Evolutionary conservation across 441 rosid species (phyloP).

Genomic region (Theobroma grandiflorum): DNA sequence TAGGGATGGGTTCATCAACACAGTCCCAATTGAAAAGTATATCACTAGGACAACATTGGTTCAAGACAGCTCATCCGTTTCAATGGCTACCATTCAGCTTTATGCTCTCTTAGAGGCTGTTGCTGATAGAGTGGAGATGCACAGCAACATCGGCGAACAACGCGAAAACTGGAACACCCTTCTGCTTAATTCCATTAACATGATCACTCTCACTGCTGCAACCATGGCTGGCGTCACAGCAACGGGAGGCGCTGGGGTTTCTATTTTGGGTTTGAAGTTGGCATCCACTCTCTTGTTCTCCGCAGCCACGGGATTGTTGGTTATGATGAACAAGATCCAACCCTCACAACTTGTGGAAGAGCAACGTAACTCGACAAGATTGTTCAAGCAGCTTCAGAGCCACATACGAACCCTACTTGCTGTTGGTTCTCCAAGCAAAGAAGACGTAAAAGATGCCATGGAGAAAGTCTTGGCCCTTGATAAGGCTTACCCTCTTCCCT

Average conservation of each 20-base stretch:
- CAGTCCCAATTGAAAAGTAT: slow-evolving; percentile 24
- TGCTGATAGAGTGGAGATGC: slow-evolving; percentile 67
- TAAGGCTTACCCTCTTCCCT: slow-evolving; percentile 66
- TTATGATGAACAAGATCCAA: slow-evolving; percentile 75
- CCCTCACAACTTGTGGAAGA: slow-evolving; percentile 88
- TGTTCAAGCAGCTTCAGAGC: slow-evolving; percentile 56
- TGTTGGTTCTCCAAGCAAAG: slow-evolving; percentile 31
- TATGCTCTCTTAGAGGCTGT: slow-evolving; percentile 55
- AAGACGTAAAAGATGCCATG: slow-evolving; percentile 55
- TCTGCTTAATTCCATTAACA: slow-evolving; percentile 60
- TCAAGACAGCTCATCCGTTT: slow-evolving; percentile 27
- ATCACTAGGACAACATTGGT: not conserved
- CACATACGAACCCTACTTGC: slow-evolving; percentile 43
- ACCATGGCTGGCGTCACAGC: slow-evolving; percentile 50
- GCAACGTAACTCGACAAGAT: slow-evolving; percentile 67
- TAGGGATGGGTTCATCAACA: slow-evolving; percentile 18
- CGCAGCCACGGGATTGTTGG: slow-evolving; percentile 60
- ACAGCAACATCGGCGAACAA: slow-evolving; percentile 57
- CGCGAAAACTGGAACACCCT: slow-evolving; percentile 64
- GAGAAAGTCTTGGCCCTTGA: slow-evolving; percentile 67
- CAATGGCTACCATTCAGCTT: slow-evolving; percentile 39
- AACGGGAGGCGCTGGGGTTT: slow-evolving; percentile 22
- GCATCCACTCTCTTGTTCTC: slow-evolving; percentile 60
- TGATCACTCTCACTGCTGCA: slow-evolving; percentile 59
- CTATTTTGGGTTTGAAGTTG: slow-evolving; percentile 48